Evolutionary conservation across 306 rosid species (phyloP), one percentile per base, ranked within the genome.

Genomic region (Castanea crenata): DNA sequence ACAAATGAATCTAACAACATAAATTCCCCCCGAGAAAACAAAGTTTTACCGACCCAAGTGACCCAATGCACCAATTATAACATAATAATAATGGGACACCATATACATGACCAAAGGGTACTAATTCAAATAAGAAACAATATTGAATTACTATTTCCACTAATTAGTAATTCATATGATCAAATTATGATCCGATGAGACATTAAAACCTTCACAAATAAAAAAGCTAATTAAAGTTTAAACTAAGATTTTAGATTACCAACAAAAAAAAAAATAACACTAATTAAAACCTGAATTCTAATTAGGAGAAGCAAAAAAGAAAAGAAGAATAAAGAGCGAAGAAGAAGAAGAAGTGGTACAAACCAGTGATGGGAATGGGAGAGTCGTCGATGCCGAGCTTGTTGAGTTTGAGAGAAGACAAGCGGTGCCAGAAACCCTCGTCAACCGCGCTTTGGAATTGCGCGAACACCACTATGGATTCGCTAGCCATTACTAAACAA

Each of bases 311-410:
- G 5, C 15, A 69, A 19, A 7, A 7, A 19, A 14, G 25, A 63
- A 14, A 14, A 75, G 35, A 59, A 38, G 6, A 20, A 15, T 5
- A 56, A 57, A 80, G 38, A 55, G 63, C 8, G 35, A 73, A 58
- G 70, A 11, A 35, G 52, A 21, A 21, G 23, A 76, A 78, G 16
- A 61, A 79, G 41, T 25, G 27, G 55, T 32, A 5, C 25, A 73
- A 75, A 94, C 99, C 99, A 74, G 86, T 78, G 25, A 95, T 85
- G 49, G 88, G 87, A 79, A 95, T 74, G 2, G 99, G 99, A 49
- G 97, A 95, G 80, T 92, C 99, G 63, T 95, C 97, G 89, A 95
- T 90, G 92, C 99, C 99, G 54, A 95, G 92, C 85, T 92, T 86
- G 86, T 95, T 92, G 85, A 95, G 98, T 90, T 95, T 95, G 85